Percentiles rank a stretch among this genome's conserved stretches.
Evolutionary conservation across 1,139 yeast genomes (phyloP).

Genomic region (Kodamaea plutei): DNA sequence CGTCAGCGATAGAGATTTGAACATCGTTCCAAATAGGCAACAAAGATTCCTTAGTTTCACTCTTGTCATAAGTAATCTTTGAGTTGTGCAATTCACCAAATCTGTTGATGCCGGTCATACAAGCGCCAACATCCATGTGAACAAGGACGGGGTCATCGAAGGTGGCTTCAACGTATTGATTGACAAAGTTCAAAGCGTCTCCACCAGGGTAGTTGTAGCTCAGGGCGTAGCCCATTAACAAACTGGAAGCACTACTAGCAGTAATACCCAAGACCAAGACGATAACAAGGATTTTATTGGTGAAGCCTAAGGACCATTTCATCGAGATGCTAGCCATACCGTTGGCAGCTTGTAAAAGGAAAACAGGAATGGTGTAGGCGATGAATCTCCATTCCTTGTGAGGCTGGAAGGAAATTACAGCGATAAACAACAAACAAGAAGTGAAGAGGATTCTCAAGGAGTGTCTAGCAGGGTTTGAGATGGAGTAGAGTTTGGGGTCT

Average conservation of each 20-base stretch:
- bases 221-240: slow-evolving; percentile 58
- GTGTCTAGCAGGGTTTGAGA: slow-evolving; percentile 37
- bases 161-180: slow-evolving; percentile 33
- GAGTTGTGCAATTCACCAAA: slow-evolving; percentile 56
- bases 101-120: slow-evolving; percentile 83
- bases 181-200: slow-evolving; percentile 55
- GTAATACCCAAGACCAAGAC: slow-evolving; percentile 26
- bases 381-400: slow-evolving; percentile 96
- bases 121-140: slow-evolving; percentile 75
- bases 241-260: slow-evolving; percentile 39
- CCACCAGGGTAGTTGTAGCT: slow-evolving; percentile 90
- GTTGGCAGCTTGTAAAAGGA: slow-evolving; percentile 62
- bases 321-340: slow-evolving; percentile 49
- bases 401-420: slow-evolving; percentile 72
- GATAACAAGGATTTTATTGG: slow-evolving; percentile 26
- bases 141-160: slow-evolving; percentile 29
- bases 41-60: slow-evolving; percentile 49
- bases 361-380: slow-evolving; percentile 66
- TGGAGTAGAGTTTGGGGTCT: slow-evolving; percentile 24
- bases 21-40: slow-evolving; percentile 48
- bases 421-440: slow-evolving; percentile 52
- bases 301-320: slow-evolving; percentile 25
- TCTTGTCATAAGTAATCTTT: slow-evolving; percentile 63
- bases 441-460: slow-evolving; percentile 31
- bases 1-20: slow-evolving; percentile 57